Percentiles rank a stretch among this genome's conserved stretches.
These are phyloP conservation scores for Scheffersomyces parashehatae DNA, from an alignment of 1,139 yeast species.

Conservation along the genomic window DNA sequence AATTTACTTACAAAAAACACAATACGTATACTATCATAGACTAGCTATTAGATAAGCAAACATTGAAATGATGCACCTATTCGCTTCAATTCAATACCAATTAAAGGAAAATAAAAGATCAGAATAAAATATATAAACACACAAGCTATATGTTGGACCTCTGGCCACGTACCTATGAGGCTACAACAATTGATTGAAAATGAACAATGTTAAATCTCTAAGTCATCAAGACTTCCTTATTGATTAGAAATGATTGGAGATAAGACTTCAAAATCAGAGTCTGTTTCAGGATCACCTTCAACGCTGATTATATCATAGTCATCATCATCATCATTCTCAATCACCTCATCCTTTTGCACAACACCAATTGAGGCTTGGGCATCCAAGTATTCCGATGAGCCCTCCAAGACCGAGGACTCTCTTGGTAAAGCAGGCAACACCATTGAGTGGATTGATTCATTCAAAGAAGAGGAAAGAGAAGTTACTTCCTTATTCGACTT, in stretches of 20 bases:
- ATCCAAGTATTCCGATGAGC: constrained; percentile 25
- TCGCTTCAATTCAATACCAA: too few species aligned
- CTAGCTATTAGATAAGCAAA: too few species aligned
- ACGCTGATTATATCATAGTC: constrained; percentile 39
- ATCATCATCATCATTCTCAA: constrained; percentile 18
- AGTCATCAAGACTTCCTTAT: constrained; percentile 8
- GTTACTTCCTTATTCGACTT: neutral
- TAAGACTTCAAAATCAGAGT: constrained; percentile 43
- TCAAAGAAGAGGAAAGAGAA: neutral
- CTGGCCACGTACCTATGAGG: too few species aligned
- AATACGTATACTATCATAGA: too few species aligned
- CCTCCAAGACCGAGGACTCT: constrained; percentile 18
- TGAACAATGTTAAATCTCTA: neutral
- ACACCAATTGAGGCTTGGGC: constrained; percentile 13
- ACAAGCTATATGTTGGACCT: too few species aligned
- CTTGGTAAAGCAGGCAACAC: constrained; percentile 38
- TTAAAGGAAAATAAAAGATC: too few species aligned
- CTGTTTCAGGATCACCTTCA: constrained; percentile 26
- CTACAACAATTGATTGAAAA: neutral
- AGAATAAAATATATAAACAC: too few species aligned
- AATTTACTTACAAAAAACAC: too few species aligned
- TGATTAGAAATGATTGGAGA: constrained; percentile 23
- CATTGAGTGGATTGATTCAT: constrained; percentile 31
- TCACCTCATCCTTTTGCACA: neutral
- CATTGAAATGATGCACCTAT: too few species aligned